These are phyloP conservation scores for Toxicodendron radicans DNA, from an alignment of 345 rosid species.

Conservation along the genomic window DNA sequence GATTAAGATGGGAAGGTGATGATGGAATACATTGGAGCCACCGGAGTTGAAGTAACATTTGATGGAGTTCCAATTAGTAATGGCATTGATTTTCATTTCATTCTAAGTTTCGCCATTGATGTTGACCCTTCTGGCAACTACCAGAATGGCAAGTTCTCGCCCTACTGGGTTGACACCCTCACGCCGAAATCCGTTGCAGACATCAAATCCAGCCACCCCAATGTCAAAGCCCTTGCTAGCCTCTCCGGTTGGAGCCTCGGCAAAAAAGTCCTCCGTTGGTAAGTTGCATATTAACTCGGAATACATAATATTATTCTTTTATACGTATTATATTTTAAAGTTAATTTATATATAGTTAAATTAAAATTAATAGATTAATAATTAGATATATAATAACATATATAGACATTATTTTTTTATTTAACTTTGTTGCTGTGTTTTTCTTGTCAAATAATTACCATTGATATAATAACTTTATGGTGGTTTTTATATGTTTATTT, in stretches of 20 bases:
- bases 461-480: too few species aligned
- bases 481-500: too few species aligned
- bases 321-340: too few species aligned
- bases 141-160: constrained; percentile 45
- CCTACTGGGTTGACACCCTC: constrained; percentile 41
- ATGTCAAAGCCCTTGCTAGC: constrained; percentile 45
- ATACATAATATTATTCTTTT: too few species aligned
- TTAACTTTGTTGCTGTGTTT: too few species aligned
- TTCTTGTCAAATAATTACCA: too few species aligned
- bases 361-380: too few species aligned
- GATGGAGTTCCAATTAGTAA: constrained; percentile 37
- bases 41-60: constrained; percentile 36
- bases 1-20: constrained; percentile 50
- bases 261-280: constrained; percentile 39
- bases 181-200: constrained; percentile 32
- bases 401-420: too few species aligned
- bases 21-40: constrained; percentile 70
- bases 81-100: constrained; percentile 49
- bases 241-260: constrained; percentile 62
- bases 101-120: constrained; percentile 54
- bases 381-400: too few species aligned
- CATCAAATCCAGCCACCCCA: constrained; percentile 37
- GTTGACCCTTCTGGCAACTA: constrained; percentile 38
- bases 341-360: too few species aligned
- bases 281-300: too few species aligned